These are phyloP conservation scores for Naganishia friedmannii DNA, from an alignment of 768 basidiomycete species.

Conservation along the genomic window DNA sequence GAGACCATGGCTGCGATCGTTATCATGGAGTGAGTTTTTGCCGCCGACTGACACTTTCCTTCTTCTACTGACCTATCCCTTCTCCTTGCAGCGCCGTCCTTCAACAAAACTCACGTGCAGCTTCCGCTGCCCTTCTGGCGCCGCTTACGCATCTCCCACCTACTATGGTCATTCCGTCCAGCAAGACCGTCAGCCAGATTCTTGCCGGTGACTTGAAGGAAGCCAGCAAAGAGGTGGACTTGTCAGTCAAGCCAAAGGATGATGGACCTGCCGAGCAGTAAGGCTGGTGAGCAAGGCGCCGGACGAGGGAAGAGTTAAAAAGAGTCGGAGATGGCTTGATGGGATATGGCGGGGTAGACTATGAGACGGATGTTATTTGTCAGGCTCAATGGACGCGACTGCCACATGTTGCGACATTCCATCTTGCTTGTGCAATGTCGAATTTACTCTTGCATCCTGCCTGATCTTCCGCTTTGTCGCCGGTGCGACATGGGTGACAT, in stretches of 20 bases:
- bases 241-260: conserved; percentile 16
- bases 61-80: neutral
- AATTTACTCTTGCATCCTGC: too few relatives aligned
- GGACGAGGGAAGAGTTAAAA: neutral
- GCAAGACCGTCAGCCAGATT: conserved; percentile 38
- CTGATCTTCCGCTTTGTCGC: too few relatives aligned
- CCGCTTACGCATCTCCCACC: conserved; percentile 78
- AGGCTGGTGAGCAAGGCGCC: too few relatives aligned
- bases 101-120: conserved; percentile 77
- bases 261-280: conserved; percentile 24
- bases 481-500: too few relatives aligned
- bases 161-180: conserved; percentile 74
- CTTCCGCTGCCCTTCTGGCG: conserved; percentile 74
- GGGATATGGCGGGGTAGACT: too few relatives aligned
- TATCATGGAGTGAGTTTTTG: conserved; percentile 75
- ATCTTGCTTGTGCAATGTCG: too few relatives aligned
- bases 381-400: too few relatives aligned
- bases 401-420: too few relatives aligned
- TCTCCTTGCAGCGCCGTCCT: conserved; percentile 62
- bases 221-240: conserved; percentile 4
- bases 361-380: too few relatives aligned
- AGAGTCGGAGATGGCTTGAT: neutral
- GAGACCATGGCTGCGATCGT: conserved; percentile 97
- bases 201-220: conserved; percentile 34
- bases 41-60: conserved; percentile 5